A percentile compares a stretch with the other conserved stretches of the same genome.
Evolutionary conservation across 2,329 filamentous ascomycete genomes (phyloP).

Genomic region (Trichoderma sp.): DNA sequence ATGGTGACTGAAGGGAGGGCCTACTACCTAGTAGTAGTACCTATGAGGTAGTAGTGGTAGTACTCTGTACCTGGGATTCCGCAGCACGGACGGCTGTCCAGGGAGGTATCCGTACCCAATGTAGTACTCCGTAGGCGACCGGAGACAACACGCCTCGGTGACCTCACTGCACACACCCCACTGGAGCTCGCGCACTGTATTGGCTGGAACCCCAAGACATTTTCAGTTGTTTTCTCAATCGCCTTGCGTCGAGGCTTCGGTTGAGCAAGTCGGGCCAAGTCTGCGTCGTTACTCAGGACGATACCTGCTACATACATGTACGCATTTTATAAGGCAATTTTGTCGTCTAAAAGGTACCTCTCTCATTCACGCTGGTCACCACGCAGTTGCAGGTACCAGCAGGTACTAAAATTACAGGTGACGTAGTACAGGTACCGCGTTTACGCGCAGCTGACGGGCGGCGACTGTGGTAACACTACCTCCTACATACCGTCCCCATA

Average conservation of each 20-base stretch:
- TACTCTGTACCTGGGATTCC: too few relatives aligned
- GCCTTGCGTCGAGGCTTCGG: not conserved
- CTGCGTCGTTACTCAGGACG: not conserved
- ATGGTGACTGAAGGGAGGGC: not conserved
- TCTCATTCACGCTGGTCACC: too few relatives aligned
- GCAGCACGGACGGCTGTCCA: not conserved
- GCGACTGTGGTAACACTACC: not conserved
- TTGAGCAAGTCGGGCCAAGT: not conserved
- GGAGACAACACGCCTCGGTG: not conserved
- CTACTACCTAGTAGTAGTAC: too few relatives aligned
- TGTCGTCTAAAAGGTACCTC: too few relatives aligned
- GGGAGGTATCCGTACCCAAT: not conserved
- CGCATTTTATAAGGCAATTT: too few relatives aligned
- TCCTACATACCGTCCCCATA: too few relatives aligned
- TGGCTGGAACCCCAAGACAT: not conserved
- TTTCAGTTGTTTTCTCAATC: not conserved
- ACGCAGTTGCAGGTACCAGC: not conserved
- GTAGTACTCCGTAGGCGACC: too few relatives aligned
- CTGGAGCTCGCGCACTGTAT: slow-evolving; percentile 1
- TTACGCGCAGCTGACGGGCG: not conserved
- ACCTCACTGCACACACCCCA: not conserved
- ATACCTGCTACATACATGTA: too few relatives aligned
- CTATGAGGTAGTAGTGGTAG: too few relatives aligned
- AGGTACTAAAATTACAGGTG: not conserved
- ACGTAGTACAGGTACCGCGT: not conserved